Evolutionary conservation across 2,329 filamentous ascomycete genomes (phyloP).

Genomic region (Penicillium janthinellum): DNA sequence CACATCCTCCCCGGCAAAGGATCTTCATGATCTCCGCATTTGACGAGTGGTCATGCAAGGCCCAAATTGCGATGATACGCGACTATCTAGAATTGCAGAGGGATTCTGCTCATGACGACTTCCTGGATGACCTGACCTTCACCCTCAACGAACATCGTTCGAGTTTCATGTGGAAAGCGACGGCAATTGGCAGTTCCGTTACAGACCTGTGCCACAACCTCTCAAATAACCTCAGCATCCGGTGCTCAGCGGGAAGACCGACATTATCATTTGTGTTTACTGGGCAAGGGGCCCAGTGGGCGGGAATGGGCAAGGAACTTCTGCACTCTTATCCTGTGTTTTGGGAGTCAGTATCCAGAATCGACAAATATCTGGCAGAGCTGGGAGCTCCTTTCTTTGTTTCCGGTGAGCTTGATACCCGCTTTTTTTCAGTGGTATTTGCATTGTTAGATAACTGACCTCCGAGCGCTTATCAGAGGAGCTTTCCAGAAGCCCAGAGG

Average conservation of each 20-base stretch:
- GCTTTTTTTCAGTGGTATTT: not conserved
- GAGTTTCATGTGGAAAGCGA: slow-evolving; percentile 21
- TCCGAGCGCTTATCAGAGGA: not conserved
- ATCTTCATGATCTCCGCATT: slow-evolving; percentile 29
- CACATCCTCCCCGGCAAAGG: not conserved
- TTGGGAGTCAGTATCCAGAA: not conserved
- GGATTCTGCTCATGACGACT: not conserved
- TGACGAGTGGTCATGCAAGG: slow-evolving; percentile 23
- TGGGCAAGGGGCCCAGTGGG: slow-evolving; percentile 30
- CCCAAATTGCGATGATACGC: slow-evolving; percentile 12
- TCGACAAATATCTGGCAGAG: not conserved
- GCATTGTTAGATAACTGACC: not conserved
- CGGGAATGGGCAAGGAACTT: slow-evolving; percentile 21
- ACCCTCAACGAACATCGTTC: slow-evolving; percentile 27
- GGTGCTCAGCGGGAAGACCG: not conserved
- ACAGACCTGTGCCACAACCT: not conserved
- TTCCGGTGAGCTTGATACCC: not conserved
- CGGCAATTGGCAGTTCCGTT: slow-evolving; percentile 8
- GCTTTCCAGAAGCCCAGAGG: not conserved
- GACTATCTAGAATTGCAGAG: slow-evolving; percentile 13
- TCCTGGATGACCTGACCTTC: slow-evolving; percentile 24
- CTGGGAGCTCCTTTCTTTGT: not conserved
- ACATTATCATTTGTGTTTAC: slow-evolving; percentile 21
- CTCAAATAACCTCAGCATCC: not conserved
- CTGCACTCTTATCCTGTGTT: not conserved